Conservation (phyloP, 1,139 yeast genomes). For the Geotrichum restrictum region DNA sequence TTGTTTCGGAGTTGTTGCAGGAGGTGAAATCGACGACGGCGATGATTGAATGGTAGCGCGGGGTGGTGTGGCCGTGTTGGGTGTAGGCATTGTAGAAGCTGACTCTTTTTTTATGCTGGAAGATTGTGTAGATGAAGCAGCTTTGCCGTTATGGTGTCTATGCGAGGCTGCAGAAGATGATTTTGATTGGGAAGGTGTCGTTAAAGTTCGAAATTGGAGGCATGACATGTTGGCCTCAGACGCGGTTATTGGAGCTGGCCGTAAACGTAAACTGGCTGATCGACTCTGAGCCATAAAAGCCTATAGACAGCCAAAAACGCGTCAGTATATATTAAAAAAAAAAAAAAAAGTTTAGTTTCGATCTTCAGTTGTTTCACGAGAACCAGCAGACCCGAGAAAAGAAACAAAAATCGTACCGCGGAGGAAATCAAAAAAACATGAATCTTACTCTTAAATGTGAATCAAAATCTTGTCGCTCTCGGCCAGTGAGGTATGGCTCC, state of each 20-base stretch:
- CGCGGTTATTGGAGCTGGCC: constrained; percentile 30
- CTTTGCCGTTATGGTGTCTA: too few relatives aligned
- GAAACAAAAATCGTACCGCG: neutral
- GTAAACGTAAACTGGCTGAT: constrained; percentile 30
- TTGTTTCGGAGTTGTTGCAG: neutral
- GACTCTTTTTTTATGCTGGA: neutral
- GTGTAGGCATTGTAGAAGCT: neutral
- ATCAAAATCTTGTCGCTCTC: constrained; percentile 35
- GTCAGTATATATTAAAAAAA: too few relatives aligned
- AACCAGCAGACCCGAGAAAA: neutral
- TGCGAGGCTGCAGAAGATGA: neutral
- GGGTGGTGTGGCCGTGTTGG: neutral
- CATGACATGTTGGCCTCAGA: constrained; percentile 2
- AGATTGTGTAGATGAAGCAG: neutral
- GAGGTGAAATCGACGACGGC: neutral
- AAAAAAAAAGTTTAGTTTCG: too few relatives aligned
- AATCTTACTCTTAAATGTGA: constrained; percentile 32
- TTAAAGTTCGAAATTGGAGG: constrained; percentile 10
- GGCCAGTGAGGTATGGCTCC: constrained; percentile 37
- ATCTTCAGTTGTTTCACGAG: too few relatives aligned
- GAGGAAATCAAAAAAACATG: neutral
- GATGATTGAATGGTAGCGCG: neutral
- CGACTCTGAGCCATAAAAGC: constrained; percentile 32
- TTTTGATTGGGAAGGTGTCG: neutral
- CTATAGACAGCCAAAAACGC: too few relatives aligned